Evolutionary conservation across 345 rosid species (phyloP).

Genomic region (Moringa oleifera): DNA sequence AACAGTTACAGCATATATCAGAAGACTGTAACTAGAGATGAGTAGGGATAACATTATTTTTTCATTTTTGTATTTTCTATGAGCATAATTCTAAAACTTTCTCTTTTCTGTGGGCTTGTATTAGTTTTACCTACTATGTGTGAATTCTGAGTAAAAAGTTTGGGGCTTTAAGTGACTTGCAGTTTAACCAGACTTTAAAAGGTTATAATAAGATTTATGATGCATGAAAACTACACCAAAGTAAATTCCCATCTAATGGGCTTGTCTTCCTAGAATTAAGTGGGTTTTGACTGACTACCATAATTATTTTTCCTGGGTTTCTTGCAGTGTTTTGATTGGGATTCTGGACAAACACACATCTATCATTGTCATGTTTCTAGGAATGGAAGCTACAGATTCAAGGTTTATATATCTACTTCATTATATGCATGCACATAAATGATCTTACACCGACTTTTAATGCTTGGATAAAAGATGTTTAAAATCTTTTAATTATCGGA

Average conservation of each 20-base stretch:
- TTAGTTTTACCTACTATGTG: not conserved
- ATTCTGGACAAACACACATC: constrained; percentile 36
- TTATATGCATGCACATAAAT: not conserved
- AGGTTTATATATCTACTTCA: constrained; percentile 32
- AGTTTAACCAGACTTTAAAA: no score
- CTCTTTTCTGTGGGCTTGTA: not conserved
- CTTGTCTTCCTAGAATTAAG: no score
- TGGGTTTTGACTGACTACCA: no score
- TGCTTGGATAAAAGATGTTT: not conserved
- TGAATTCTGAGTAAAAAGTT: not conserved
- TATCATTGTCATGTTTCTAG: constrained; percentile 55
- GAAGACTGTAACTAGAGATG: no score
- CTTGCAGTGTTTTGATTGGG: constrained; percentile 46
- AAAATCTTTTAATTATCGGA: no score
- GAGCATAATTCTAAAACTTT: not conserved
- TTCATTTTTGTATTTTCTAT: not conserved
- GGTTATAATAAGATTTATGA: no score
- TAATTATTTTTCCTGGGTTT: not conserved
- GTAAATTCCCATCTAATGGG: no score
- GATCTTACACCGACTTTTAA: not conserved
- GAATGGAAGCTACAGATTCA: constrained; percentile 40
- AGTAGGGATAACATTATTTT: no score
- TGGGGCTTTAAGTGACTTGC: no score
- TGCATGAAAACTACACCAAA: no score
- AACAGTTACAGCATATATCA: no score